These are phyloP conservation scores for Davidsoniella eucalypti DNA, from an alignment of 2,329 filamentous ascomycete species.

Conservation along the genomic window DNA sequence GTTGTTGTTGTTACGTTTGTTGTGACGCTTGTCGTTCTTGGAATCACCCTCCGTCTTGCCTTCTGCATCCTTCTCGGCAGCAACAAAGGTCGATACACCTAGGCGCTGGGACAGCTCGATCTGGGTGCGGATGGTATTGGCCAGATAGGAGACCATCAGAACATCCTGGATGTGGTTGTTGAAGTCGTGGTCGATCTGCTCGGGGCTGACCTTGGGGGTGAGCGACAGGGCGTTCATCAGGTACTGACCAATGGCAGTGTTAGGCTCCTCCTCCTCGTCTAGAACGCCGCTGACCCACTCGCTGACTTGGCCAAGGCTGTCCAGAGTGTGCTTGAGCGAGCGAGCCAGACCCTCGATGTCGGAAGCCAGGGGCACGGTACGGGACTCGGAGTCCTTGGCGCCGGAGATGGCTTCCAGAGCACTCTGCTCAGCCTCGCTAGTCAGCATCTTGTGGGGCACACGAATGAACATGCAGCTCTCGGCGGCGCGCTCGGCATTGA, in stretches of 20 bases:
- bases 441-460: slow-evolving; percentile 85
- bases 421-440: slow-evolving; percentile 53
- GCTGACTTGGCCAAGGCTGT: slow-evolving; percentile 77
- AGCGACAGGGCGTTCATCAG: slow-evolving; percentile 85
- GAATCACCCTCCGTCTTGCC: slow-evolving; percentile 27
- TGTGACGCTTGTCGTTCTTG: slow-evolving; percentile 29
- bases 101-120: slow-evolving; percentile 94
- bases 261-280: slow-evolving; percentile 81
- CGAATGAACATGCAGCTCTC: slow-evolving; percentile 97
- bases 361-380: slow-evolving; percentile 56
- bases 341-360: slow-evolving; percentile 83
- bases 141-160: slow-evolving; percentile 91
- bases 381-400: slow-evolving; percentile 63
- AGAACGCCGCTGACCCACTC: slow-evolving; percentile 87
- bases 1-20: slow-evolving; percentile 24
- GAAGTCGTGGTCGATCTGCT: slow-evolving; percentile 92
- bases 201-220: slow-evolving; percentile 82
- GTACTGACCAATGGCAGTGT: slow-evolving; percentile 84
- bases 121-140: slow-evolving; percentile 97
- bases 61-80: slow-evolving; percentile 33
- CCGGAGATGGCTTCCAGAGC: slow-evolving; percentile 68
- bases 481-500: slow-evolving; percentile 83
- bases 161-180: slow-evolving; percentile 99
- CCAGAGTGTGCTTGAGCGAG: slow-evolving; percentile 72
- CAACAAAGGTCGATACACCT: slow-evolving; percentile 55